Base-by-base conservation (phyloP, 768 basidiomycete genomes). In the Trametes maxima region DNA sequence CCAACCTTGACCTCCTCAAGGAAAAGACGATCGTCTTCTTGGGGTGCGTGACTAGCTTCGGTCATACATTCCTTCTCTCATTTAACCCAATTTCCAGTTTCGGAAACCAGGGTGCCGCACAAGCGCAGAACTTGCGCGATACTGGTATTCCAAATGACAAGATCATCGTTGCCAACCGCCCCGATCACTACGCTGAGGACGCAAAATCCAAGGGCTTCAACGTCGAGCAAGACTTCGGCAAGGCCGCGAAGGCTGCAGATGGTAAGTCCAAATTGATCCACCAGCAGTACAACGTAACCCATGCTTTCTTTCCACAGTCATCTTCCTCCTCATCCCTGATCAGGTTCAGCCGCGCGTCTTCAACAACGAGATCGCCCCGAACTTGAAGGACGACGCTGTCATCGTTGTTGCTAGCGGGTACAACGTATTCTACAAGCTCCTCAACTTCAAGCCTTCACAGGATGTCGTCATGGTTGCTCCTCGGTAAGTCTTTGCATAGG, bases 401-500 rank as follows among this genome's bases (percentile, higher is more conserved):
- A 78, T 86, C 55, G 82, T 86, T 12, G 78, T 87, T 51, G 86
- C 86, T 44, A 85, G 84, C 57, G 86, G 85, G 36, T 87, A 87
- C 65, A 87, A 87, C 59, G 84, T 87, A 36, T 85, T 84, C 70
- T 86, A 76, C 75, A 82, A 83, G 63, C 75, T 86, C 19, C 73
- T 87, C 24, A 71, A 82, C 36, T 85, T 87, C 69, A 76, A 77
- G 53, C 72, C 79, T 1, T 71, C 75, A 19, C 85, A 86, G 65
- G 79, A 85, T 67, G 83, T 86, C 25, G 80, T 86, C 24, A 87
- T 87, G 85, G 85, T 87, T 50, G 85, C 85, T 17, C 85, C 85
- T 13, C 78, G 85, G 85, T 83, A 60, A 24, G 62, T 44, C 14
- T 8, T 22, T 5, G 7, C 12, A 21, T 21, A 2, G 14, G 19